phyloP scores from a whole-genome alignment of 208 protist genomes.

The Porcisia deanei region DNA sequence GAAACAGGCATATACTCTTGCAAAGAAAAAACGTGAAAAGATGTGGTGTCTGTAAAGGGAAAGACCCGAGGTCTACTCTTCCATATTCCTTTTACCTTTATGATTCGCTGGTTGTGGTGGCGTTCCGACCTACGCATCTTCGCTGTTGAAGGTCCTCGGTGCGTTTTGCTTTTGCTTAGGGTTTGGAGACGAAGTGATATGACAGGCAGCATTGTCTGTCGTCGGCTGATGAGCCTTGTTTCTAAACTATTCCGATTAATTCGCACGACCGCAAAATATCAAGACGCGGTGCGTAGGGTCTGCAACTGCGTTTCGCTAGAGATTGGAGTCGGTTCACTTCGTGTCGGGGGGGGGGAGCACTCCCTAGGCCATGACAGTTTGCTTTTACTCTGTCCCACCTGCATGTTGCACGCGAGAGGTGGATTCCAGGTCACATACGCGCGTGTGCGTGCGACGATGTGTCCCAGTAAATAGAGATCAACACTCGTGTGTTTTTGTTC shows the following conservation, averaged over 20 bases:
- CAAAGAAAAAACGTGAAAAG: too few relatives aligned
- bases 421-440: background rate
- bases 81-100: background rate
- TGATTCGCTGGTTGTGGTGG: too few relatives aligned
- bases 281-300: background rate
- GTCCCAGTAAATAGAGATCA: too few relatives aligned
- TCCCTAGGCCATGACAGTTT: background rate
- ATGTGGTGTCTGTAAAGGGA: too few relatives aligned
- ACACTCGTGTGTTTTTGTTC: too few relatives aligned
- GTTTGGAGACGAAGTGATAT: background rate
- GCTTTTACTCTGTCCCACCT: background rate
- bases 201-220: background rate
- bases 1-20: too few relatives aligned
- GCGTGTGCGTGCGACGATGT: background rate
- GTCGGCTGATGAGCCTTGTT: background rate
- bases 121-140: background rate
- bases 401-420: background rate
- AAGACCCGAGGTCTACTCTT: too few relatives aligned
- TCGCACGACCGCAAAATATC: background rate
- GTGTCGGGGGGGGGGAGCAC: background rate
- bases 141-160: background rate
- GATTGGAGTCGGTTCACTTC: background rate
- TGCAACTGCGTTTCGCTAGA: too few relatives aligned
- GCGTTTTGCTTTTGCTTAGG: background rate
- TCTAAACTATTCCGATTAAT: background rate